A percentile compares a stretch with the other conserved stretches of the same genome.
phyloP scores from a whole-genome alignment of 2,329 filamentous ascomycete genomes.

The Pseudofabraea citricarpa region DNA sequence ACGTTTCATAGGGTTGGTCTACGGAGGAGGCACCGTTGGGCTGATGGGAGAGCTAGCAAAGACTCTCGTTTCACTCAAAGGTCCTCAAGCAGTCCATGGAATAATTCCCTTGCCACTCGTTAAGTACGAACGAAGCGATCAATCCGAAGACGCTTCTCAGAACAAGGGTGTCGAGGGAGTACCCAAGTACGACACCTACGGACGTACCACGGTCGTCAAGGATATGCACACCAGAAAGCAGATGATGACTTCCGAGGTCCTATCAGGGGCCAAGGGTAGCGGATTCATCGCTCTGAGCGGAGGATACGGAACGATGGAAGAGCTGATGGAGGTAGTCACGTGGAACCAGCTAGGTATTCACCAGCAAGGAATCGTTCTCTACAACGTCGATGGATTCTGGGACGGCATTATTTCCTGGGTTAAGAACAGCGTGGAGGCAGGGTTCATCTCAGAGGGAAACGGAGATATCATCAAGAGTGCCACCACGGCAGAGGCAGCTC shows the following conservation, averaged over 20 bases:
- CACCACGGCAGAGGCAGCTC: conserved; percentile 64
- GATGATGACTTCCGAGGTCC: conserved; percentile 86
- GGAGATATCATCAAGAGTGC: conserved; percentile 76
- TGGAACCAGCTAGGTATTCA: conserved; percentile 99
- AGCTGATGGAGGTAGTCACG: conserved; percentile 84
- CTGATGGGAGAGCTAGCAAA: conserved; percentile 93
- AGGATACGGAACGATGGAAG: conserved; percentile 93
- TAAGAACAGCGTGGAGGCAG: conserved; percentile 64
- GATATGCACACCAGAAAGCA: conserved; percentile 97
- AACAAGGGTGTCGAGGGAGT: conserved; percentile 27
- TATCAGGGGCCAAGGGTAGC: conserved; percentile 73
- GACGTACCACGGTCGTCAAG: conserved; percentile 78
- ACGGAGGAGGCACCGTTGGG: conserved; percentile 90
- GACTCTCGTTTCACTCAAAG: conserved; percentile 77
- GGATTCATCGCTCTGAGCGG: conserved; percentile 88
- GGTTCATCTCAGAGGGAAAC: conserved; percentile 71
- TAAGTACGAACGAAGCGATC: conserved; percentile 65
- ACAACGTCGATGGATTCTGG: conserved; percentile 90
- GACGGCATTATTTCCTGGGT: conserved; percentile 84
- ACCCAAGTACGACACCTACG: conserved; percentile 56
- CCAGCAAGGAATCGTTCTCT: conserved; percentile 68
- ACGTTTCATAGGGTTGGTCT: conserved; percentile 59
- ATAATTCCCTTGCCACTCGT: conserved; percentile 88
- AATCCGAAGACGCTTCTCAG: conserved; percentile 43
- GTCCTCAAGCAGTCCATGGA: conserved; percentile 80